Evolutionary conservation across 257 asterid genomes (phyloP).

Genomic region (Ballota nigra): DNA sequence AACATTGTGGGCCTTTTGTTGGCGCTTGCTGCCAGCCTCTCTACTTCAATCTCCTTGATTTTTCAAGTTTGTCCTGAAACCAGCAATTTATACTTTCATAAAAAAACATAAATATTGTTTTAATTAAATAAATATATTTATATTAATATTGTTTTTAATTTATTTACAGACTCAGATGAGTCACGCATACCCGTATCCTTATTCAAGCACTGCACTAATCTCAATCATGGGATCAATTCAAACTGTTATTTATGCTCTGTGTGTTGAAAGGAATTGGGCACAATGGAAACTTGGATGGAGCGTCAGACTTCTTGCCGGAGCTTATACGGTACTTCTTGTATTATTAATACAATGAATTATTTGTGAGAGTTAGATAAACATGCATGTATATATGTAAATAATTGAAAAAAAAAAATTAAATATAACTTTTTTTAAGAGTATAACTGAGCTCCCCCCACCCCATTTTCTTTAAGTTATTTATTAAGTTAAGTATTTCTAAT

Average conservation of each 20-base stretch:
- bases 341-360: too few species aligned
- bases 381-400: too few species aligned
- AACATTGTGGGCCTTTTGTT: conserved; percentile 46
- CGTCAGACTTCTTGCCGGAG: conserved; percentile 45
- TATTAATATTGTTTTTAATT: too few species aligned
- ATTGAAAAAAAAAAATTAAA: too few species aligned
- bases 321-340: conserved; percentile 44
- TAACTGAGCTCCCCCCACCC: too few species aligned
- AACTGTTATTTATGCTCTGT: conserved; percentile 46
- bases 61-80: conserved; percentile 37
- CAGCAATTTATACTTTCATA: too few species aligned
- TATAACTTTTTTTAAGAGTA: too few species aligned
- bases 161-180: conserved; percentile 64
- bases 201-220: conserved; percentile 72
- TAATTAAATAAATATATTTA: too few species aligned
- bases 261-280: conserved; percentile 41
- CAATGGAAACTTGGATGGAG: conserved; percentile 73
- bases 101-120: too few species aligned
- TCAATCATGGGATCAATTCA: conserved; percentile 59
- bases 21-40: conserved; percentile 40
- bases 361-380: too few species aligned
- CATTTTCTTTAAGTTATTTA: too few species aligned
- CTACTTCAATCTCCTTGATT: conserved; percentile 42
- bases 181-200: conserved; percentile 55
- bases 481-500: too few species aligned